These are phyloP conservation scores for Aspergillus thermomutatus DNA, from an alignment of 2,329 filamentous ascomycete genomes.

Conservation along the genomic window DNA sequence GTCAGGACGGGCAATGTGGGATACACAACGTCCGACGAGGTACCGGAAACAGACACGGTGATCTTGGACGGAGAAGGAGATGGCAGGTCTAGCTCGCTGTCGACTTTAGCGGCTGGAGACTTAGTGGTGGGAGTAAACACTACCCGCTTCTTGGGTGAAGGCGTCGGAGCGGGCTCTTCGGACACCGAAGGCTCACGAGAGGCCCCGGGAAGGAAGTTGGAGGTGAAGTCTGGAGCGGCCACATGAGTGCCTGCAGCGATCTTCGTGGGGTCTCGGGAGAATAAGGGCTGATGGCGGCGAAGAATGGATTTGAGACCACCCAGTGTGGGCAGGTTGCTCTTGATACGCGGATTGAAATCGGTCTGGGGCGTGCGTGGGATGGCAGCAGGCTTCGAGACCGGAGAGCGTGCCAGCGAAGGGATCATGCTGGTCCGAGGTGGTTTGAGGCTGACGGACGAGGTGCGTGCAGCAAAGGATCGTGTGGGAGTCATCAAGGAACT, in stretches of 20 bases:
- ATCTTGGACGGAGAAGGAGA: constrained; percentile 44
- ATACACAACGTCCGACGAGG: constrained; percentile 32
- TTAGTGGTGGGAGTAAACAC: constrained; percentile 74
- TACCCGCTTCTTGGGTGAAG: constrained; percentile 73
- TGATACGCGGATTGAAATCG: constrained; percentile 46
- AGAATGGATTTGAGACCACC: constrained; percentile 61
- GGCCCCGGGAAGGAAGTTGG: constrained; percentile 50
- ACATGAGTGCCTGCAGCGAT: constrained; percentile 59
- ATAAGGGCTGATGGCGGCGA: constrained; percentile 57
- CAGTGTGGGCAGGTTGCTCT: constrained; percentile 48
- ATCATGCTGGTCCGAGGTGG: constrained; percentile 53
- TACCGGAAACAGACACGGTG: constrained; percentile 17
- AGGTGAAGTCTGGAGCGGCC: constrained; percentile 37
- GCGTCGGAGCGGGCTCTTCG: constrained; percentile 53
- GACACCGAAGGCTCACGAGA: constrained; percentile 23
- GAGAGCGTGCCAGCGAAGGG: constrained; percentile 51
- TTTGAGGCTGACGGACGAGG: constrained; percentile 49
- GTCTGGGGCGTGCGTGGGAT: constrained; percentile 43
- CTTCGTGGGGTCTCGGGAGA: constrained; percentile 57
- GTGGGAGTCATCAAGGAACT: constrained; percentile 72
- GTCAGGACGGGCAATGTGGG: constrained; percentile 37
- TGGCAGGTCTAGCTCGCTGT: constrained; percentile 30
- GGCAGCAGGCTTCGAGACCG: constrained; percentile 50
- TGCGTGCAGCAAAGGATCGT: constrained; percentile 67
- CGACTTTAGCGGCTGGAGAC: constrained; percentile 21